These are phyloP conservation scores for Mollisia scopiformis DNA, from an alignment of 2,329 filamentous ascomycete species.

Conservation along the genomic window DNA sequence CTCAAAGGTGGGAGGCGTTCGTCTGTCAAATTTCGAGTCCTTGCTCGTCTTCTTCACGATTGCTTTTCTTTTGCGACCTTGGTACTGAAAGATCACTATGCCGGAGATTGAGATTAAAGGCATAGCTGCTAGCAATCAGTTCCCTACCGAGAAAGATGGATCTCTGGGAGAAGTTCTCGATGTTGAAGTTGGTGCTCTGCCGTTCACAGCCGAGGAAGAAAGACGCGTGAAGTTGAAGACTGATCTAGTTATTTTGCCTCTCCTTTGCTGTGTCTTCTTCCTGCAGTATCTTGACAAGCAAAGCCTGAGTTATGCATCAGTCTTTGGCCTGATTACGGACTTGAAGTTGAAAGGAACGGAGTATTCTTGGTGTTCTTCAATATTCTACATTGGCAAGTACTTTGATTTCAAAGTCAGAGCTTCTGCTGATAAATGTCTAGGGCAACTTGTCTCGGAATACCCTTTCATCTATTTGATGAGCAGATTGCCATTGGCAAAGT, in stretches of 20 bases:
- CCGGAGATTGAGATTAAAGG: not conserved
- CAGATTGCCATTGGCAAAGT: constrained; percentile 50
- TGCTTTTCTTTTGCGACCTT: not conserved
- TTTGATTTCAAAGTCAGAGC: not conserved
- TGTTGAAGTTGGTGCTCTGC: not conserved
- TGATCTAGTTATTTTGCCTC: constrained; percentile 37
- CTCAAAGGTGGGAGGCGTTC: constrained; percentile 6
- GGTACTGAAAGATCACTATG: not conserved
- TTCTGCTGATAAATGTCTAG: constrained; percentile 9
- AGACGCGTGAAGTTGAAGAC: constrained; percentile 38
- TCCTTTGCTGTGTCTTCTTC: constrained; percentile 47
- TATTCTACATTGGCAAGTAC: constrained; percentile 45
- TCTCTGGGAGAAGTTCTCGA: not conserved
- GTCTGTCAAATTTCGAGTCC: too few species aligned
- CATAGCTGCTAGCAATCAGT: not conserved
- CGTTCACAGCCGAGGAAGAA: constrained; percentile 38
- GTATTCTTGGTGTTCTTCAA: constrained; percentile 51
- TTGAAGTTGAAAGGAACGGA: constrained; percentile 47
- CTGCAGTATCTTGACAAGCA: constrained; percentile 52
- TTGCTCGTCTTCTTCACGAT: not conserved
- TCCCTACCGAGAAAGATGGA: not conserved
- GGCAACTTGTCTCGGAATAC: constrained; percentile 50
- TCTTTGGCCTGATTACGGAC: constrained; percentile 50
- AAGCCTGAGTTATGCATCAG: constrained; percentile 51
- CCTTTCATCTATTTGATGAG: constrained; percentile 56